Base-by-base conservation (phyloP, 164 flowering plant species). In the Litsea cubeba region DNA sequence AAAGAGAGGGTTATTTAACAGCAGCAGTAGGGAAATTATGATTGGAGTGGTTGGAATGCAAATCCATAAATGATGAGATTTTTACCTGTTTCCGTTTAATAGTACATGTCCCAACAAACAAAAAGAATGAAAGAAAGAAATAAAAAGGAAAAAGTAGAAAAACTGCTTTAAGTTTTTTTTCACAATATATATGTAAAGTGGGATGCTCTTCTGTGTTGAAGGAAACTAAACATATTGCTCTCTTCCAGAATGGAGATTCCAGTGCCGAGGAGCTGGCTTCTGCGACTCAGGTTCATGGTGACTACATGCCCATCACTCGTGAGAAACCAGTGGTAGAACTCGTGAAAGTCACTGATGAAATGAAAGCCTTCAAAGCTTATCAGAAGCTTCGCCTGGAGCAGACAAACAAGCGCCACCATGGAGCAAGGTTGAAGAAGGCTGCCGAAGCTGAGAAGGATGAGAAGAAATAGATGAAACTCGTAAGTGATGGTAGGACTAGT, bases 381-480 rank as follows among this genome's bases (percentile, higher is more conserved):
- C 80, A 68, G 76, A 87, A 87, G 83, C 83, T 87, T 3, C 87
- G 88, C 15, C 18, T 82, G 6, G 90, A 87, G 79, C 50, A 83
- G 76, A 85, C 63, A 24, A 85, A 85, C 58, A 62, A 74, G 62
- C 82, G 83, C 12, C 90, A 85, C 50, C 72, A 81, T 60, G 89
- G 89, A 71, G 80, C 72, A 15, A 77, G 89, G 69, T 30, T 78
- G 74, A 87, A 87, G 85, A 87, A 74, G 79, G 89, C 88, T 22
- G 89, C 89, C 0, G 89, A 87, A 71, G 88, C 88, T n/a, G 90
- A 87, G 75, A 87, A 87, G 79, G 90, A 87, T 64, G 90, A 87
- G 72, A 87, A 87, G 81, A 87, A 87, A 30, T 86, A 22, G 46
- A 40, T 40, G 46, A 40, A 40, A 40, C 11, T 40, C 2, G 46